Conservation (phyloP, 768 basidiomycete species). For the Boletus rubescentipes region DNA sequence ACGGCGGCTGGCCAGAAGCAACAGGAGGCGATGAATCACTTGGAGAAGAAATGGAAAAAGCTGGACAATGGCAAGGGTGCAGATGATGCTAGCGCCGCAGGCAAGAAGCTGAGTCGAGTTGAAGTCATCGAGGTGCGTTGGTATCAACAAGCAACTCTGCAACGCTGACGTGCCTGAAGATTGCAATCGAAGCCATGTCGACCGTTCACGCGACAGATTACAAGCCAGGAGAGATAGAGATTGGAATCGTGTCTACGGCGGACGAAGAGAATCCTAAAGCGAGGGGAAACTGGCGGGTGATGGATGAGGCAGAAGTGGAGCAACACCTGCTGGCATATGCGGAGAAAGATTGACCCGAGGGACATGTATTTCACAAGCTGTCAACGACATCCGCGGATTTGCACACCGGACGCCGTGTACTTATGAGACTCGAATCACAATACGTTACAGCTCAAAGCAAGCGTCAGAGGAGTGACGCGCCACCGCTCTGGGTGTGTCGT, state of each 20-base stretch:
- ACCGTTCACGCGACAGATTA: slow-evolving; percentile 95
- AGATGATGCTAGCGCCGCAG: slow-evolving; percentile 75
- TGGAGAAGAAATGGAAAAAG: slow-evolving; percentile 99
- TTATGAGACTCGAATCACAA: slow-evolving; percentile 1
- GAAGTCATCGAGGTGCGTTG: slow-evolving; percentile 86
- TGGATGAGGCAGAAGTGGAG: slow-evolving; percentile 78
- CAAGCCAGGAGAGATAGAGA: slow-evolving; percentile 93
- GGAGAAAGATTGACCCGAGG: slow-evolving; percentile 71
- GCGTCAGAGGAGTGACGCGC: slow-evolving; percentile 51
- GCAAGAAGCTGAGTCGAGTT: slow-evolving; percentile 65
- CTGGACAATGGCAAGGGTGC: slow-evolving; percentile 75
- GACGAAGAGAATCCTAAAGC: slow-evolving; percentile 73
- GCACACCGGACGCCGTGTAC: neutral
- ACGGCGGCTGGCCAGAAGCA: slow-evolving; percentile 96
- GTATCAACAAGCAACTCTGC: neutral
- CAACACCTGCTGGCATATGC: slow-evolving; percentile 80
- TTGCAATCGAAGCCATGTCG: slow-evolving; percentile 94
- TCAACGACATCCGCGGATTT: neutral
- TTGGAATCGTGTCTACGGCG: slow-evolving; percentile 83
- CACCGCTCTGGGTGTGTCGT: slow-evolving; percentile 49
- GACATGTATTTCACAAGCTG: slow-evolving; percentile 1
- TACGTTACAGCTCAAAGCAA: neutral
- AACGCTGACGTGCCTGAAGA: slow-evolving; percentile 41
- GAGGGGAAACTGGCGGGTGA: slow-evolving; percentile 74
- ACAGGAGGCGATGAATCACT: slow-evolving; percentile 96